A percentile compares a stretch with the other conserved stretches of the same genome.
These are phyloP conservation scores for Hysterium pulicare DNA, from an alignment of 2,329 filamentous ascomycete genomes.

Conservation along the genomic window DNA sequence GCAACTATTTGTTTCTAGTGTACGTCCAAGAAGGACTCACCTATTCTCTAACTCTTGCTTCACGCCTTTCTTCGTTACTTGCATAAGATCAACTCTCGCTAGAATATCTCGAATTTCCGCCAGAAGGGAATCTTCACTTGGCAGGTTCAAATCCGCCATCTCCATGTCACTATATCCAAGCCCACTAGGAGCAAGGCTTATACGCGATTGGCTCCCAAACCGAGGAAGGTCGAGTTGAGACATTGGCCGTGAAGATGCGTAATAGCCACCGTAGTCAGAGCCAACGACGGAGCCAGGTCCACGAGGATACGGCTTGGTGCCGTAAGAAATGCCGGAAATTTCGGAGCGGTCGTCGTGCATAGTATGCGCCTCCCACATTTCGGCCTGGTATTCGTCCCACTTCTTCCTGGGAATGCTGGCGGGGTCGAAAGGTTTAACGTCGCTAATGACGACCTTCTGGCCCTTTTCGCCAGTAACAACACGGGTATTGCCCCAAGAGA, in stretches of 20 bases:
- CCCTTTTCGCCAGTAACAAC: constrained; percentile 92
- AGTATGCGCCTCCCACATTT: constrained; percentile 96
- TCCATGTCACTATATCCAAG: constrained; percentile 56
- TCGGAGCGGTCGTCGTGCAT: constrained; percentile 78
- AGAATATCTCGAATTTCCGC: constrained; percentile 94
- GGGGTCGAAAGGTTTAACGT: constrained; percentile 98
- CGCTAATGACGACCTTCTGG: constrained; percentile 86
- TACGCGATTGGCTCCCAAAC: constrained; percentile 40
- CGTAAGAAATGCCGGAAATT: constrained; percentile 90
- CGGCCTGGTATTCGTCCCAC: constrained; percentile 98
- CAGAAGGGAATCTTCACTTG: constrained; percentile 83
- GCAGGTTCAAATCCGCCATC: constrained; percentile 71
- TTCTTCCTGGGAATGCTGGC: constrained; percentile 91
- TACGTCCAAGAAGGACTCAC: constrained; percentile 18
- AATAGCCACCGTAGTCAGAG: constrained; percentile 66
- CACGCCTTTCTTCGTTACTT: constrained; percentile 96
- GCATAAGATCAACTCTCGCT: constrained; percentile 90
- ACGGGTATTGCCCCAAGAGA: constrained; percentile 98
- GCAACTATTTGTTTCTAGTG: not conserved
- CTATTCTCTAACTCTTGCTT: constrained; percentile 88
- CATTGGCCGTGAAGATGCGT: constrained; percentile 52
- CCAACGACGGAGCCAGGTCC: constrained; percentile 40
- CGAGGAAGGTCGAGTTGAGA: constrained; percentile 58
- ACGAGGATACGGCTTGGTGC: constrained; percentile 69
- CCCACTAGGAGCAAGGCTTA: constrained; percentile 59